Evolutionary conservation across 345 rosid genomes (phyloP), one percentile per base, ranked within the genome.

Genomic region (Syzygium jambos): DNA sequence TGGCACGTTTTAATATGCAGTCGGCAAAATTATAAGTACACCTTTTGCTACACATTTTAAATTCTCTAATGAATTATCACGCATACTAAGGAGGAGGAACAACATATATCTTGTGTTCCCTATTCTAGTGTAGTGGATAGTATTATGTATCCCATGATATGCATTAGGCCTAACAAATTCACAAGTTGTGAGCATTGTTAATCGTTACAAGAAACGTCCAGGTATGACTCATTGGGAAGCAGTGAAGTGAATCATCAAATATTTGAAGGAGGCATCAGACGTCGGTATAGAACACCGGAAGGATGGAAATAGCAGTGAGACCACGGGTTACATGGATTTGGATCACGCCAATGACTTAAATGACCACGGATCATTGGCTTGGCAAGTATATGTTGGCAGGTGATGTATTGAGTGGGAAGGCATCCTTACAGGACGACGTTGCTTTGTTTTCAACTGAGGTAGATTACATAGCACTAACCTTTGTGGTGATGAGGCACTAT

Each of bases 1-100:
- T 55, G 59, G 2, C 59, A 55, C 0, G 11, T 55, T 55, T 23
- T 55, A 55, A 3, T 55, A 55, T 0, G 1, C 0, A 19, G 0
- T 55, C 22, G 0, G 27, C 11, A 23, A 21, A 55, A 55, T 55
- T 55, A 22, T 57, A 57, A 25, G 63, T 57, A 25, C 14, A 57
- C 29, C 13, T 0, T 0, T 25, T 5, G 63, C 27, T 23, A n/a
- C 63, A 57, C 38, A 34, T 34, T 57, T 57, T 0, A 0, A 57
- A 57, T n/a, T 57, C n/a, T 57, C 29, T 13, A 25, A 57, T 57
- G 1, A 57, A 4, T 57, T 57, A 57, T 57, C 2, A 57, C 3
- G 0, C 29, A 25, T 5, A 57, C 63, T 57, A 11, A 23, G 63
- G 63, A 57, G 0, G 11, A 10, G 1, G 29, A 57, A 4, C 6